Evolutionary conservation across 2,329 filamentous ascomycete genomes (phyloP).

Genomic region (Alternaria brassicicola): DNA sequence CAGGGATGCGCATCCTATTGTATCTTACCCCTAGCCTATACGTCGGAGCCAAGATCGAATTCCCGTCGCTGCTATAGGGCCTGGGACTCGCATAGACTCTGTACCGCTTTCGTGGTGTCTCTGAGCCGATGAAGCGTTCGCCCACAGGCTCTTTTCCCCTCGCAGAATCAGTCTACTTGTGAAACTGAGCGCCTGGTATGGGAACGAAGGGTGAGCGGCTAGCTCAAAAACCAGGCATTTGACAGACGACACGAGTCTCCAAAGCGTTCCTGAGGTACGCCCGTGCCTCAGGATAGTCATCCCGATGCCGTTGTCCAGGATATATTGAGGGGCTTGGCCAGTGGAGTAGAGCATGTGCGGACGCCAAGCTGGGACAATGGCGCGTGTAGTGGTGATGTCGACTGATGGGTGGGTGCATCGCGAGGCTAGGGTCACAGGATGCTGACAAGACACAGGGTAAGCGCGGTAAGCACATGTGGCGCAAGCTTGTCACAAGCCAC

Average conservation of each 20-base stretch:
- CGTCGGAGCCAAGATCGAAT: not conserved
- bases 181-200: not conserved
- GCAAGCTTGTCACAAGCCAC: not conserved
- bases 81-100: not conserved
- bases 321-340: not conserved
- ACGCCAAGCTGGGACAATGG: not conserved
- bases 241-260: slow-evolving; percentile 15
- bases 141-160: not conserved
- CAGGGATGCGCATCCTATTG: slow-evolving; percentile 15
- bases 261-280: not conserved
- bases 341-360: not conserved
- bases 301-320: not conserved
- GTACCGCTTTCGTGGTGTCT: not conserved
- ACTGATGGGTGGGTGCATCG: not conserved
- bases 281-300: not conserved
- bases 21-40: not conserved
- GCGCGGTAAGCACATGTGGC: not conserved
- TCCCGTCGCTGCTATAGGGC: slow-evolving; percentile 1
- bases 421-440: not conserved
- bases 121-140: slow-evolving; percentile 10
- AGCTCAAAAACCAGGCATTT: slow-evolving; percentile 22
- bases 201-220: not conserved
- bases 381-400: not conserved
- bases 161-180: not conserved
- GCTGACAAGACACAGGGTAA: not conserved